Conservation (phyloP, 2,329 filamentous ascomycete species). For the Cladosporium colombiae region DNA sequence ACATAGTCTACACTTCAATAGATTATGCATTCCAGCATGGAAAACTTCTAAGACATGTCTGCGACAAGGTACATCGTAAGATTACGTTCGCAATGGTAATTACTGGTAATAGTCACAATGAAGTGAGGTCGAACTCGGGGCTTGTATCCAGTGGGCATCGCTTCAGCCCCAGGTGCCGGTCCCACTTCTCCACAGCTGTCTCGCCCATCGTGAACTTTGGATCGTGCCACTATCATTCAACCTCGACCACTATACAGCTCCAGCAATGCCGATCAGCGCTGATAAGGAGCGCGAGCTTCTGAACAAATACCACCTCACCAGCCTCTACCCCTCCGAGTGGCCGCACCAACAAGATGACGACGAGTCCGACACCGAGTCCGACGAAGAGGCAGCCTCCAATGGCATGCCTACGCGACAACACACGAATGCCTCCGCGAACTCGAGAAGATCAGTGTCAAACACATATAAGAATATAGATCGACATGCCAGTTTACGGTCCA, state of each 20-base stretch:
- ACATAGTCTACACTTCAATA: not conserved
- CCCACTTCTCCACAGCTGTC: conserved; percentile 9
- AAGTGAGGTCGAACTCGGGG: not conserved
- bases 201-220: conserved; percentile 12
- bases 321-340: conserved; percentile 80
- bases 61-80: not conserved
- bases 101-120: not conserved
- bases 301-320: conserved; percentile 85
- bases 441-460: conserved; percentile 53
- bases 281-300: conserved; percentile 77
- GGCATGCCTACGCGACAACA: conserved; percentile 14
- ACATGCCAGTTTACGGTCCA: conserved; percentile 65
- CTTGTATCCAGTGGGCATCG: not conserved
- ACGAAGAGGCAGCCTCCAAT: conserved; percentile 21
- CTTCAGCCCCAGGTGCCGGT: not conserved
- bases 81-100: not conserved
- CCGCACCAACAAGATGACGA: conserved; percentile 77
- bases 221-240: conserved; percentile 2
- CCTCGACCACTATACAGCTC: not conserved
- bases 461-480: conserved; percentile 83
- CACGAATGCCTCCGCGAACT: conserved; percentile 4
- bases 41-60: not conserved
- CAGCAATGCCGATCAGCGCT: conserved; percentile 51
- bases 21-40: not conserved
- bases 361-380: conserved; percentile 37